phyloP scores from a whole-genome alignment of 2,329 filamentous ascomycete species.

The Phialophora tarda region DNA sequence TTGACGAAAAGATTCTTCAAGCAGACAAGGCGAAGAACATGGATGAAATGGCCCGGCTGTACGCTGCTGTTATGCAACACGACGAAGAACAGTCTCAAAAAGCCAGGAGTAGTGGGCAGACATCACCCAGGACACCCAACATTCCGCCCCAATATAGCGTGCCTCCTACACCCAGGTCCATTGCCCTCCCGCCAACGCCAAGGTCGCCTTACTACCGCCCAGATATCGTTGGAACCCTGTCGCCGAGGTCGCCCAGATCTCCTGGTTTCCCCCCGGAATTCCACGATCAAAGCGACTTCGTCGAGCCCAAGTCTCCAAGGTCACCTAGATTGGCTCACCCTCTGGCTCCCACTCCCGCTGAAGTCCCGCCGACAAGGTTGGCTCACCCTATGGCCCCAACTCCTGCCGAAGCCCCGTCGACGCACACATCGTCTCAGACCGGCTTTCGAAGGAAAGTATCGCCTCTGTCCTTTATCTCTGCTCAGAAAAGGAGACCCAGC shows the following conservation, averaged over 20 bases:
- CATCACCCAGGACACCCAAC: constrained; percentile 33
- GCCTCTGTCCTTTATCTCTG: constrained; percentile 50
- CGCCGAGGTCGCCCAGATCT: constrained; percentile 30
- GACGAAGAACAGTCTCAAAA: constrained; percentile 60
- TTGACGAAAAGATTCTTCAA: constrained; percentile 78
- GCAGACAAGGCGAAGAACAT: constrained; percentile 76
- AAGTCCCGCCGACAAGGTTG: constrained; percentile 23
- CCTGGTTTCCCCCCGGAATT: constrained; percentile 42
- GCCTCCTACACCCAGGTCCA: constrained; percentile 43
- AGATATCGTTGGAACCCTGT: constrained; percentile 16
- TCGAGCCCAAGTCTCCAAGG: constrained; percentile 22
- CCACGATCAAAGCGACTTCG: constrained; percentile 36
- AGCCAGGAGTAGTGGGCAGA: constrained; percentile 32
- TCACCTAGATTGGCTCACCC: constrained; percentile 28
- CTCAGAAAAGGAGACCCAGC: constrained; percentile 53
- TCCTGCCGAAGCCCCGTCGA: constrained; percentile 23
- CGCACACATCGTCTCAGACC: constrained; percentile 35
- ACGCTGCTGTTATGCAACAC: constrained; percentile 89
- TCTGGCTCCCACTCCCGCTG: constrained; percentile 30
- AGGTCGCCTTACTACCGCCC: constrained; percentile 30
- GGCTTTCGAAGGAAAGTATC: constrained; percentile 49
- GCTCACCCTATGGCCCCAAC: constrained; percentile 34
- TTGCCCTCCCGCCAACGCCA: constrained; percentile 26
- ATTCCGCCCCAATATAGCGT: constrained; percentile 31
- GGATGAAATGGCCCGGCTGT: constrained; percentile 85